Percentiles rank a stretch among this genome's conserved stretches.
phyloP scores from a whole-genome alignment of 441 rosid genomes.

The Eutrema salsugineum region DNA sequence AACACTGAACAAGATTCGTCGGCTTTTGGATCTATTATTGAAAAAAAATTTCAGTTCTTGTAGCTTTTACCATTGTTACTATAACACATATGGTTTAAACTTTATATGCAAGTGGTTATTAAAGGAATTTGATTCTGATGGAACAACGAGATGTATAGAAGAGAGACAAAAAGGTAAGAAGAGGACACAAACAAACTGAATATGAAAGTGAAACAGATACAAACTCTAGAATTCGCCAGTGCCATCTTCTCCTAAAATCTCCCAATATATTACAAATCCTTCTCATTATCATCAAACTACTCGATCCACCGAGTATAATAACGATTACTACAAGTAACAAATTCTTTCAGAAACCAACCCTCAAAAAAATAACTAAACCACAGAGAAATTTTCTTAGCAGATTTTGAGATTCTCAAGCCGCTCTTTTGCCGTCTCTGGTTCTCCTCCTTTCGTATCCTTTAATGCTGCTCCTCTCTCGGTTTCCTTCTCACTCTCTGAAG shows the following conservation, averaged over 20 bases:
- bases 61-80: not conserved
- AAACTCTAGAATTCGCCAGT: slow-evolving; percentile 8
- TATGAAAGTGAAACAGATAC: slow-evolving; percentile 21
- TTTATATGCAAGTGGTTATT: not conserved
- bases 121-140: not conserved
- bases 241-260: slow-evolving; percentile 24
- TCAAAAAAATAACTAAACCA: slow-evolving; percentile 2
- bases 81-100: not conserved
- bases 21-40: not conserved
- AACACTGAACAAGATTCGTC: slow-evolving; percentile 1
- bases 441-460: slow-evolving; percentile 36
- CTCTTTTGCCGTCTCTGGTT: slow-evolving; percentile 37
- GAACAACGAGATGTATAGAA: not conserved
- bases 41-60: slow-evolving; percentile 1
- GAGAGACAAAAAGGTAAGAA: not conserved
- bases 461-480: slow-evolving; percentile 19
- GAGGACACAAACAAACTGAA: slow-evolving; percentile 18
- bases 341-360: slow-evolving; percentile 26
- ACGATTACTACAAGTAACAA: slow-evolving; percentile 19
- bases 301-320: slow-evolving; percentile 27
- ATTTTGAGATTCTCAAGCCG: slow-evolving; percentile 54
- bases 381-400: slow-evolving; percentile 7
- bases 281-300: slow-evolving; percentile 23
- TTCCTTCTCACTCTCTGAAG: slow-evolving; percentile 28
- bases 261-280: slow-evolving; percentile 36